Base-by-base conservation (phyloP, 164 flowering plant genomes). In the Magnolia officinalis region DNA sequence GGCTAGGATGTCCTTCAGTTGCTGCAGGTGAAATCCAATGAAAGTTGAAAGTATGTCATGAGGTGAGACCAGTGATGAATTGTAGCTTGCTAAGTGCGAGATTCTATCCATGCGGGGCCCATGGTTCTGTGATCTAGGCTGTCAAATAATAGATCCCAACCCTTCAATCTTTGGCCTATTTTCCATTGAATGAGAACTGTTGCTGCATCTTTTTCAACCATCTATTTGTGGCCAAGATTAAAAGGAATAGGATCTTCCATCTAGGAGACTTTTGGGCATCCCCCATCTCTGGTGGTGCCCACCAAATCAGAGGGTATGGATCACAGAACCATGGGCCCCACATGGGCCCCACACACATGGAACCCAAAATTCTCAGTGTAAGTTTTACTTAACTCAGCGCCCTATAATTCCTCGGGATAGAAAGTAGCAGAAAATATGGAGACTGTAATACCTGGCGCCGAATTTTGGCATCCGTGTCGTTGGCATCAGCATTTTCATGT, bases 1-100 rank as follows among this genome's bases (percentile, higher is more conserved):
- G 55, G 91, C 88, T 75, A 96, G 82, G 45, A 96, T 85, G 78
- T 92, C 95, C 86, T 87, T 92, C 37, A 96, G 93, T 91, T 90
- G 90, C 99, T 93, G 89, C 88, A 88, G 63, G 45, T 16, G 16
- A 24, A 51, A 45, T 6, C 23, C 8, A 13, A 71, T 45, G 14
- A 18, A 18, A 2, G 13, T 1, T 1, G 11, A 50, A 71, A 6
- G 26, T 19, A 18, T n/a, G 16, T 71, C 13, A 37, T 37, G 45
- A 37, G 45, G 45, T 37, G 45, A 5, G 45, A 37, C 6, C 45
- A 37, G 45, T 37, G 45, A 37, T 37, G 1, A 18, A 18, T 11
- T 2, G 14, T 23, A 67, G 24, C 37, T 67, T 23, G 31, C 70
- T 29, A 18, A 11, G 18, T 26, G 71, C 50, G 8, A 29, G 29